Evolutionary conservation across 768 basidiomycete genomes (phyloP).

Genomic region (Suillus cothurnatus): DNA sequence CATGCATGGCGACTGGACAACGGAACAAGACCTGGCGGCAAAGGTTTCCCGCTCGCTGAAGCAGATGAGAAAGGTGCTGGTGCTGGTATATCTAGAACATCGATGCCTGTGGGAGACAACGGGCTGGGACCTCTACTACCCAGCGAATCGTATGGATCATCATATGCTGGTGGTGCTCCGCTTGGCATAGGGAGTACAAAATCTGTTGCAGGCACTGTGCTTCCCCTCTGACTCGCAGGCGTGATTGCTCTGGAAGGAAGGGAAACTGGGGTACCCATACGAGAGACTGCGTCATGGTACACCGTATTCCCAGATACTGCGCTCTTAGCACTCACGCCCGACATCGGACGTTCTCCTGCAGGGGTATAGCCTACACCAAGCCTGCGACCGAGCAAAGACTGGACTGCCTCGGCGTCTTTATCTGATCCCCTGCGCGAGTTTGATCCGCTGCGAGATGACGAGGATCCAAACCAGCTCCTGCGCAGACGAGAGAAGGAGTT

Average conservation of each 20-base stretch:
- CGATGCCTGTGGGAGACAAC: constrained; percentile 34
- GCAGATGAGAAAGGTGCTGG: constrained; percentile 54
- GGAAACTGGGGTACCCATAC: constrained; percentile 43
- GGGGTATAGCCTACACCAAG: constrained; percentile 39
- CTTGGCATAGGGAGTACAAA: constrained; percentile 21
- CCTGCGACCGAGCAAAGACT: constrained; percentile 36
- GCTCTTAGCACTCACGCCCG: constrained; percentile 57
- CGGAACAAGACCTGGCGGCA: constrained; percentile 42
- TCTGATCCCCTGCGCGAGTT: constrained; percentile 33
- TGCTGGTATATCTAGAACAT: constrained; percentile 58
- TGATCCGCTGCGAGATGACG: constrained; percentile 33
- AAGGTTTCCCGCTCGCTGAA: constrained; percentile 28
- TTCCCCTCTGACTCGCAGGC: constrained; percentile 36
- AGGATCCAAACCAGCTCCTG: constrained; percentile 58
- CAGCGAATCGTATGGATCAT: constrained; percentile 34
- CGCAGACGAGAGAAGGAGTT: constrained; percentile 49
- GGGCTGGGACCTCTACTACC: constrained; percentile 27
- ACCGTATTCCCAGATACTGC: constrained; percentile 55
- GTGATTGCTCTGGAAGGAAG: constrained; percentile 49
- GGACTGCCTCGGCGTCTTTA: constrained; percentile 50
- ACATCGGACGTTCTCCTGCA: constrained; percentile 55
- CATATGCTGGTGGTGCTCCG: constrained; percentile 34
- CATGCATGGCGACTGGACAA: constrained; percentile 32
- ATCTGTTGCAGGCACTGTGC: constrained; percentile 11
- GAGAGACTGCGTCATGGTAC: constrained; percentile 64